Evolutionary conservation across 108 stramenopile species (phyloP).

Genomic region (Bacterosira constricta): DNA sequence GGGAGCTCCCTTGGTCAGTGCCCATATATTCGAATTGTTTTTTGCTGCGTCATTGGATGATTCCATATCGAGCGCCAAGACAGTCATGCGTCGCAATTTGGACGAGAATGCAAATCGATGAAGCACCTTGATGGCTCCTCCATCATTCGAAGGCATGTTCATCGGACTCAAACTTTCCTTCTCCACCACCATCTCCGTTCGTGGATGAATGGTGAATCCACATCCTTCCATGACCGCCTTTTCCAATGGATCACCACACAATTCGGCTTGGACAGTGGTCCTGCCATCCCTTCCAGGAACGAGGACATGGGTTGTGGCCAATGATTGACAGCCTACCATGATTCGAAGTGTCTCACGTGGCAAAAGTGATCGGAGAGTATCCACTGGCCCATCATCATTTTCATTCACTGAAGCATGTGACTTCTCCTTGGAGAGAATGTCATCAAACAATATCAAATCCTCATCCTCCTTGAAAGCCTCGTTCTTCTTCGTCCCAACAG

Average conservation of each 20-base stretch:
- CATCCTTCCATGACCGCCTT: conserved; percentile 85
- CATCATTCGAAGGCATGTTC: no score
- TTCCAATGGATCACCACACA: conserved; percentile 94
- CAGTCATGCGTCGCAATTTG: conserved; percentile 88
- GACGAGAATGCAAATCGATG: conserved; percentile 88
- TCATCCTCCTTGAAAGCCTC: conserved; percentile 16
- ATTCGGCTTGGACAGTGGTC: conserved; percentile 25
- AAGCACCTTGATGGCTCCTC: conserved; percentile 43
- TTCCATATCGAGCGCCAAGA: conserved; percentile 54
- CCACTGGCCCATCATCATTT: not conserved
- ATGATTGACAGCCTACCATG: conserved; percentile 91
- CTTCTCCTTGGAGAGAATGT: not conserved
- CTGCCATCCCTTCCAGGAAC: conserved; percentile 30
- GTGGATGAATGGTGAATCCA: conserved; percentile 68
- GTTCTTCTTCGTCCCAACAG: not conserved
- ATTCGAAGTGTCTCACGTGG: conserved; percentile 65
- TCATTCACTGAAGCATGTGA: not conserved
- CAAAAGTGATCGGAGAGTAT: conserved; percentile 21
- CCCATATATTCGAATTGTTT: conserved; percentile 36
- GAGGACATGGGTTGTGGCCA: conserved; percentile 57
- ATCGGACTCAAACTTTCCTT: no score
- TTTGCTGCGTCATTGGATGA: conserved; percentile 24
- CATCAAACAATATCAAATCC: conserved; percentile 35
- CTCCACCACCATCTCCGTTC: conserved; percentile 36
- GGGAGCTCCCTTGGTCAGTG: conserved; percentile 94